Evolutionary conservation across 2,329 filamentous ascomycete species (phyloP).

Genomic region (Pseudocercospora fuligena): DNA sequence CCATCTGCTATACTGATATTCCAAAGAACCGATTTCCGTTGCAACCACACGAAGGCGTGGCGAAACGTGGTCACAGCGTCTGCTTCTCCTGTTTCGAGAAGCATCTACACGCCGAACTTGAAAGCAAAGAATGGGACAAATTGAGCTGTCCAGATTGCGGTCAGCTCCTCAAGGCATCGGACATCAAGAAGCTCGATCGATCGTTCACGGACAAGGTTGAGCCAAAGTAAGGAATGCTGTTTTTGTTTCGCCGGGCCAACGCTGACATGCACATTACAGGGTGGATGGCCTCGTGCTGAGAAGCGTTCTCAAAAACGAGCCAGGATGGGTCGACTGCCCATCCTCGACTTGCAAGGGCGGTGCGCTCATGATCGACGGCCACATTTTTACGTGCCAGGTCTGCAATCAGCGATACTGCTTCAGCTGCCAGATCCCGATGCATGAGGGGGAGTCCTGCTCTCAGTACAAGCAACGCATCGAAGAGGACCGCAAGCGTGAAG

Average conservation of each 20-base stretch:
- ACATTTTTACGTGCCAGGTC: conserved; percentile 18
- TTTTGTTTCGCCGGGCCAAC: too few species aligned
- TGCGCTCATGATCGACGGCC: conserved; percentile 9
- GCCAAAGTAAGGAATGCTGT: conserved; percentile 10
- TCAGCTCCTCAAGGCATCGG: background rate
- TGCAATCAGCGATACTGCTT: conserved; percentile 18
- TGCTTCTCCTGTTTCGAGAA: conserved; percentile 14
- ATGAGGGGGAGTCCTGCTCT: conserved; percentile 12
- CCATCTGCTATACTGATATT: too few species aligned
- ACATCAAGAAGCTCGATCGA: background rate
- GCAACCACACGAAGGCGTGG: too few species aligned
- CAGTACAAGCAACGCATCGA: background rate
- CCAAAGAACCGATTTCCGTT: too few species aligned
- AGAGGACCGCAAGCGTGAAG: too few species aligned
- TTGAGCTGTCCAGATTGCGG: conserved; percentile 13
- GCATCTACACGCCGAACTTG: conserved; percentile 9
- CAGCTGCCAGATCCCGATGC: conserved; percentile 17
- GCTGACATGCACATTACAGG: too few species aligned
- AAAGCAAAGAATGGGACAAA: conserved; percentile 16
- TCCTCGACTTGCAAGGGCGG: conserved; percentile 8
- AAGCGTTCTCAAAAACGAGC: conserved; percentile 7
- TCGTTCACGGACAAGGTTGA: conserved; percentile 5
- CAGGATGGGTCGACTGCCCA: conserved; percentile 14
- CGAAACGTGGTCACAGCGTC: background rate
- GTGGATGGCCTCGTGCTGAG: too few species aligned